A percentile compares a stretch with the other conserved stretches of the same genome.
Conservation (phyloP, 768 basidiomycete species). For the Pulveroboletus sp. region DNA sequence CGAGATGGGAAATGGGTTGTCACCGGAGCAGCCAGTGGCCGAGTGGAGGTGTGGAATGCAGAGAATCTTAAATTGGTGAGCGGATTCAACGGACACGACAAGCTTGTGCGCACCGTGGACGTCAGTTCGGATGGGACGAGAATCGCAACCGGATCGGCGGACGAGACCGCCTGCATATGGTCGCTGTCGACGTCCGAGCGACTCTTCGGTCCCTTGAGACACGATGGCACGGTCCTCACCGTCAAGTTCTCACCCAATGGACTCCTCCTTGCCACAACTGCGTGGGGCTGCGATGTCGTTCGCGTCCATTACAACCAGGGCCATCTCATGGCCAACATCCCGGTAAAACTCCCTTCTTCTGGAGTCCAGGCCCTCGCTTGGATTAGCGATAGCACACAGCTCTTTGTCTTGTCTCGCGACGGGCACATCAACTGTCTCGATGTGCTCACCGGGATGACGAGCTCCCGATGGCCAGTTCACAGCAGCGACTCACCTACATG, state of each 20-base stretch:
- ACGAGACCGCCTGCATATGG: not conserved
- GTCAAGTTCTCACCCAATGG: slow-evolving; percentile 2
- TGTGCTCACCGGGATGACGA: not conserved
- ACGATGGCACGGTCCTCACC: not conserved
- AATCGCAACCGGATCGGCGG: not conserved
- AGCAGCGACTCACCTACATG: not conserved
- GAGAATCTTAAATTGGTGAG: no score
- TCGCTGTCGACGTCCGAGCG: not conserved
- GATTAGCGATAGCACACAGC: slow-evolving; percentile 3
- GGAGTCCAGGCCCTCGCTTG: slow-evolving; percentile 6
- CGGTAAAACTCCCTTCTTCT: not conserved
- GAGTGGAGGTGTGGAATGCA: no score
- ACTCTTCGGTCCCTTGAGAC: not conserved
- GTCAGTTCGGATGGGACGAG: not conserved
- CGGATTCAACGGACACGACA: no score
- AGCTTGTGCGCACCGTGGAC: not conserved
- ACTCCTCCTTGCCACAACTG: not conserved
- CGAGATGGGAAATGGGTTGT: no score
- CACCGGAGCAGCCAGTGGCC: no score
- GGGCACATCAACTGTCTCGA: slow-evolving; percentile 4
- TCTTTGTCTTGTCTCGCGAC: slow-evolving; percentile 5
- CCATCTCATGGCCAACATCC: not conserved
- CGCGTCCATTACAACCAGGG: slow-evolving; percentile 5
- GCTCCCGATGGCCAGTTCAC: slow-evolving; percentile 2
- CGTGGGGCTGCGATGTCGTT: not conserved